Base-by-base conservation (phyloP, 2,329 filamentous ascomycete genomes). In the Apiospora arundinis region DNA sequence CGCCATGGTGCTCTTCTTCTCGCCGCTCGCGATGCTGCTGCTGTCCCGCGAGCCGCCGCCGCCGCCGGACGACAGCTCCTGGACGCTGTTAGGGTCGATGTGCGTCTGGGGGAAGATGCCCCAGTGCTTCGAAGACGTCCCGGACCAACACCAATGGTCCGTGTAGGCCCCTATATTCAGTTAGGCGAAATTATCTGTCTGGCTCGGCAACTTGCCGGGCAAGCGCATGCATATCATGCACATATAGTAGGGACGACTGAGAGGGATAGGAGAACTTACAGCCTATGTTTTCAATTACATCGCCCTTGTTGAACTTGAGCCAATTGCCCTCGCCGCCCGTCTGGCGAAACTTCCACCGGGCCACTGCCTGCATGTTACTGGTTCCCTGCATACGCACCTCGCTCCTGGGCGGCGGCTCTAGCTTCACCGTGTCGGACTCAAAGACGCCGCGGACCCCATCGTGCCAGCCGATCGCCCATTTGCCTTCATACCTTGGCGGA, bases 221-320 rank as follows among this genome's bases (percentile, higher is more conserved):
- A 37, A 18, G 6, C 48, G 9, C 16, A 9, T 67, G 2, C 16
- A 28, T 46, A 28, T 8, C 18, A n/a, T 4, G 4, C 4, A 21
- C 11, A 52, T 52, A 37, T 60, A 8, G 16, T 6, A 14, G 23
- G 11, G 1, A 63, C 9, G 56, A 40, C 32, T 21, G 18, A 25
- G 46, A 18, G 46, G 46, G 16, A n/a, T n/a, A 5, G 45, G 28
- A 9, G 37, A 70, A 63, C 79, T 76, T 73, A 80, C 79, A 80
- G 56, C 78, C 76, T 63, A 81, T 93, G 80, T 91, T 93, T 74
- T 86, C 90, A 21, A 92, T 91, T 3, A 86, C 84, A 73, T 93
- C 91, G 25, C 89, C 89, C 77, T 91, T 92, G 42, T 91, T 90
- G 76, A 93, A 89, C 74, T 82, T 85, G n/a, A 90, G 80, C 88